These are phyloP conservation scores for Boletus rubescentipes DNA, from an alignment of 768 basidiomycete species.

Conservation along the genomic window DNA sequence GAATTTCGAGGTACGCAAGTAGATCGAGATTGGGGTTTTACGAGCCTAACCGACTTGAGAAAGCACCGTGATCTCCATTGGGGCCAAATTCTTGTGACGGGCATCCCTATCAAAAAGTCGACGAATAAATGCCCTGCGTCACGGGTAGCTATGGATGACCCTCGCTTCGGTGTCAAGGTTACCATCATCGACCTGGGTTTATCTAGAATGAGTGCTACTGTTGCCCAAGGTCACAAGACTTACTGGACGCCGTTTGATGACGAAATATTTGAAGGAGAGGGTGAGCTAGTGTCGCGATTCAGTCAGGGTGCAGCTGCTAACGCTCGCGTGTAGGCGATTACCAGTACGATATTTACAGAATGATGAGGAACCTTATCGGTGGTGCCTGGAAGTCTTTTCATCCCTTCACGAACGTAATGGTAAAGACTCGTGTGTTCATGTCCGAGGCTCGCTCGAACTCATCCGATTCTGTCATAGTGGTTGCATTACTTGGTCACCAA, in stretches of 20 bases:
- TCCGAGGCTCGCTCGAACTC: constrained; percentile 3
- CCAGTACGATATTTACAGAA: constrained; percentile 93
- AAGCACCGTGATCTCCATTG: constrained; percentile 99
- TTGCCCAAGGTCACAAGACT: constrained; percentile 42
- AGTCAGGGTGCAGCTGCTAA: constrained; percentile 7
- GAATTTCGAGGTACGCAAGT: constrained; percentile 75
- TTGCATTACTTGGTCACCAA: constrained; percentile 80
- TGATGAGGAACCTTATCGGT: constrained; percentile 68
- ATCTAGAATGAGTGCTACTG: constrained; percentile 72
- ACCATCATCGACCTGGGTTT: constrained; percentile 96
- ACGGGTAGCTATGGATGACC: constrained; percentile 62
- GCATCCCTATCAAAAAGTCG: constrained; percentile 37
- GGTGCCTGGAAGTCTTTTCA: constrained; percentile 73
- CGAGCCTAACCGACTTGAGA: constrained; percentile 1
- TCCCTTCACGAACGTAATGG: constrained; percentile 90
- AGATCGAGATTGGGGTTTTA: background rate
- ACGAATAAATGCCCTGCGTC: constrained; percentile 33
- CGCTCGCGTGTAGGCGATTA: constrained; percentile 61
- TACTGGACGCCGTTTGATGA: constrained; percentile 85
- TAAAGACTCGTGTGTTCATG: constrained; percentile 35
- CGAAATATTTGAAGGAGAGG: constrained; percentile 90
- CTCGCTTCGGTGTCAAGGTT: constrained; percentile 62
- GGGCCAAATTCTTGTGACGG: constrained; percentile 90
- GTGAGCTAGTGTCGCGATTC: constrained; percentile 38
- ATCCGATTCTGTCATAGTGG: constrained; percentile 62